Evolutionary conservation across 2,329 filamentous ascomycete genomes (phyloP), one percentile per base, ranked within the genome.

Genomic region (Trichoderma afroharzianum): DNA sequence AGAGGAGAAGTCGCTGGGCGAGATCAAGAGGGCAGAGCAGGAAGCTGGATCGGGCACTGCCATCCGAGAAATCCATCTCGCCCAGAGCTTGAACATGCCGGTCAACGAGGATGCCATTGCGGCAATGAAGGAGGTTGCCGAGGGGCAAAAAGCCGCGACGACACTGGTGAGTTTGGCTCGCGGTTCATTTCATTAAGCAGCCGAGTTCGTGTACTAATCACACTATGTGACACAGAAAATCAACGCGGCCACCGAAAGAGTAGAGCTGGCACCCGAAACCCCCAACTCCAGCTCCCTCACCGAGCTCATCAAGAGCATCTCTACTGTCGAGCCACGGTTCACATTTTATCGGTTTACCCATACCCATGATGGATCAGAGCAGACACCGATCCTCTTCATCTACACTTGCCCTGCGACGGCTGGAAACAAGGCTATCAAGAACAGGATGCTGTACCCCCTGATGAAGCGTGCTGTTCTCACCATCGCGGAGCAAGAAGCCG

Each of bases 391-490:
- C 62, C 85, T 95, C 6, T 96, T 96, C 83, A 90, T 96, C 79
- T 95, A 94, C 82, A 95, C 93, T 6, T 94, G 92, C 80, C 93
- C 93, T 0, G 83, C 87, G 8, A 86, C 91, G 5, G 82, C 88
- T 0, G 87, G 84, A 32, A 89, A 86, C 67, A 93, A 90, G 82
- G 84, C 88, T 67, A 92, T 96, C 83, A 95, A 93, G 83, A 91
- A 92, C 82, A 87, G 93, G 74, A 97, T 97, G 93, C 82, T 96
- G 78, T 96, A 96, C 79, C 92, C 93, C 39, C 83, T 91, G 30
- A 91, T 90, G 84, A 91, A 90, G 81, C 85, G 88, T 12, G 87
- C 88, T 28, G 91, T 93, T 3, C 83, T 94, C 33, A 82, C 84
- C n/a, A 80, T 91, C 39, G 93, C 92, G 21, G 88, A 90, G 76